Evolutionary conservation across 2,329 filamentous ascomycete genomes (phyloP).

Genomic region (Neospermospora avenae): DNA sequence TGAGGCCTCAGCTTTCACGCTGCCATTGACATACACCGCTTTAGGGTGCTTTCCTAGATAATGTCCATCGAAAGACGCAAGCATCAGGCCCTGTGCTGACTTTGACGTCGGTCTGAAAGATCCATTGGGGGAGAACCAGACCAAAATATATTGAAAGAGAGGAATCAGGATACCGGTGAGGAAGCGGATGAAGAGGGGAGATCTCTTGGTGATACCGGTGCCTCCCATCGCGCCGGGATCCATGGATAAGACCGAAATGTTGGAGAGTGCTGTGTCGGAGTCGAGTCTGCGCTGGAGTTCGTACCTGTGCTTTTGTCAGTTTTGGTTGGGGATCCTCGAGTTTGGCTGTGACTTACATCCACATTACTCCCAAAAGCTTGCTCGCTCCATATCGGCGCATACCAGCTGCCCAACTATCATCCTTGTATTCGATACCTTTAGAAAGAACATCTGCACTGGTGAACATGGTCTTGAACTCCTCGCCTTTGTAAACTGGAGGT

Average conservation of each 20-base stretch:
- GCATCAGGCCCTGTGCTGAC: slow-evolving; percentile 36
- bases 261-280: slow-evolving; percentile 29
- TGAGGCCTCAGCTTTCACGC: slow-evolving; percentile 29
- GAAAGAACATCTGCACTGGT: slow-evolving; percentile 13
- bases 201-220: slow-evolving; percentile 31
- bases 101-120: slow-evolving; percentile 34
- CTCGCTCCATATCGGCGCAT: slow-evolving; percentile 18
- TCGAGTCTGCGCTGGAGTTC: slow-evolving; percentile 20
- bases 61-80: slow-evolving; percentile 34
- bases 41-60: slow-evolving; percentile 25
- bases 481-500: neutral
- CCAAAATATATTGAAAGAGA: slow-evolving; percentile 17
- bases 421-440: slow-evolving; percentile 12
- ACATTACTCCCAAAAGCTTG: slow-evolving; percentile 18
- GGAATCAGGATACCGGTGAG: slow-evolving; percentile 24
- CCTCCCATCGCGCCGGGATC: slow-evolving; percentile 40
- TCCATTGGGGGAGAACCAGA: slow-evolving; percentile 36
- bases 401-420: slow-evolving; percentile 11
- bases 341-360: slow-evolving; percentile 7
- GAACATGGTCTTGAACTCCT: slow-evolving; percentile 33
- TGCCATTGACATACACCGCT: slow-evolving; percentile 37
- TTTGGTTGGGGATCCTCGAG: neutral
- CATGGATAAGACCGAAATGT: slow-evolving; percentile 38
- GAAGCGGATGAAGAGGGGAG: slow-evolving; percentile 25
- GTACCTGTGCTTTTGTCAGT: slow-evolving; percentile 4